A percentile compares a stretch with the other conserved stretches of the same genome.
These are phyloP conservation scores for Xylariaceae sp. DNA, from an alignment of 2,329 filamentous ascomycete species.

Conservation along the genomic window DNA sequence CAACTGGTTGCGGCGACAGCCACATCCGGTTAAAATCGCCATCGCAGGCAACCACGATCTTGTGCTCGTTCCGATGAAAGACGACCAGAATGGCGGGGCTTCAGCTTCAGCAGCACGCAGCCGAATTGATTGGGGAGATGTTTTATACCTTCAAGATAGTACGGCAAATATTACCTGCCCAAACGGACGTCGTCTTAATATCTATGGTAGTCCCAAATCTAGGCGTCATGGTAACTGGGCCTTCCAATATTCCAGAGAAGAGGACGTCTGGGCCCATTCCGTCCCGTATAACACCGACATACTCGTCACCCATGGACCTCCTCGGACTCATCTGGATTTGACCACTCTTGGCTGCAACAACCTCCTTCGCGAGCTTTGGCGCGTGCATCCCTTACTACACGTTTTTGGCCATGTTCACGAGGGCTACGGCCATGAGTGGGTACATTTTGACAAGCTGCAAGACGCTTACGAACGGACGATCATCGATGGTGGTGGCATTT, in stretches of 20 bases:
- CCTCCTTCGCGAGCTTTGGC: conserved; percentile 30
- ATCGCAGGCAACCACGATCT: conserved; percentile 46
- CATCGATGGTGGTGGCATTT: conserved; percentile 13
- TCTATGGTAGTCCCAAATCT: conserved; percentile 36
- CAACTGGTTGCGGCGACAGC: conserved; percentile 38
- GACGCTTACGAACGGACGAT: conserved; percentile 22
- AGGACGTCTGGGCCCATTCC: conserved; percentile 23
- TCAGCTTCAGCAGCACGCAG: conserved; percentile 12
- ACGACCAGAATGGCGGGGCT: conserved; percentile 18
- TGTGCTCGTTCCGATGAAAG: conserved; percentile 25
- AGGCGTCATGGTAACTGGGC: conserved; percentile 35
- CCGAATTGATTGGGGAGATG: conserved; percentile 31
- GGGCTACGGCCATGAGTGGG: conserved; percentile 30
- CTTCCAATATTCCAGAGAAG: conserved; percentile 37
- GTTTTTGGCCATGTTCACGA: conserved; percentile 39
- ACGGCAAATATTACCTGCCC: conserved; percentile 22
- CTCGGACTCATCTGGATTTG: conserved; percentile 35
- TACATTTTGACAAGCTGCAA: conserved; percentile 30
- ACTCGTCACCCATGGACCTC: conserved; percentile 38
- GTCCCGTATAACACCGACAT: conserved; percentile 31
- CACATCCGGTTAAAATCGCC: conserved; percentile 41
- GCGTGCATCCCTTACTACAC: conserved; percentile 30
- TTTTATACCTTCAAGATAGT: conserved; percentile 33
- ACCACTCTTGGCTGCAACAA: conserved; percentile 29
- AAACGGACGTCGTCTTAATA: conserved; percentile 29